Percentiles rank a stretch among this genome's conserved stretches.
Conservation (phyloP, 2,329 filamentous ascomycete species). For the Albifimbria verrucaria region DNA sequence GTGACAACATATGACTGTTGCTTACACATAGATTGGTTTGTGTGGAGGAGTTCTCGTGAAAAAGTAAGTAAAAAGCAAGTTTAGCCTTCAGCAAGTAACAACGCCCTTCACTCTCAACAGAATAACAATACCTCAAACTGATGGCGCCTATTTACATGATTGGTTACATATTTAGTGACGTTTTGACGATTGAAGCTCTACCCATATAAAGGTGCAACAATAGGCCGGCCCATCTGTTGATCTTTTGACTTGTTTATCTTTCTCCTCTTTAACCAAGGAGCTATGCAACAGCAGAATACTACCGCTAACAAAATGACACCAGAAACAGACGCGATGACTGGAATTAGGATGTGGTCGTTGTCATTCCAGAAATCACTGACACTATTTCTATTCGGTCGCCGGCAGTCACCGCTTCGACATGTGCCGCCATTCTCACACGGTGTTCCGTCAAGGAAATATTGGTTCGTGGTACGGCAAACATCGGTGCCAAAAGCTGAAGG, state of each 20-base stretch:
- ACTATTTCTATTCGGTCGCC: slow-evolving; percentile 59
- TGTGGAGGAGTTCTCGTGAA: too few species aligned
- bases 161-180: too few species aligned
- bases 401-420: slow-evolving; percentile 76
- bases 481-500: slow-evolving; percentile 64
- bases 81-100: too few species aligned
- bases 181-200: too few species aligned
- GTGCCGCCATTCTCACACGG: slow-evolving; percentile 76
- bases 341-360: slow-evolving; percentile 81
- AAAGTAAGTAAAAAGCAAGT: too few species aligned
- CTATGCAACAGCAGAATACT: slow-evolving; percentile 50
- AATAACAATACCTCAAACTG: too few species aligned
- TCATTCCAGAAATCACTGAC: slow-evolving; percentile 42
- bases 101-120: too few species aligned
- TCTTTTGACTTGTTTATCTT: background rate
- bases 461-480: slow-evolving; percentile 72
- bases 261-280: background rate
- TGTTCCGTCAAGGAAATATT: slow-evolving; percentile 94
- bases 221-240: background rate
- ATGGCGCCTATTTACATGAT: too few species aligned
- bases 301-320: slow-evolving; percentile 68
- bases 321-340: slow-evolving; percentile 68
- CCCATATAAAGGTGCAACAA: background rate
- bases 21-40: too few species aligned
- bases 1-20: too few species aligned